Evolutionary conservation across 495 filamentous ascomycete species (phyloP), one percentile per base, ranked within the genome.

Genomic region (Aspergillus sclerotioniger): DNA sequence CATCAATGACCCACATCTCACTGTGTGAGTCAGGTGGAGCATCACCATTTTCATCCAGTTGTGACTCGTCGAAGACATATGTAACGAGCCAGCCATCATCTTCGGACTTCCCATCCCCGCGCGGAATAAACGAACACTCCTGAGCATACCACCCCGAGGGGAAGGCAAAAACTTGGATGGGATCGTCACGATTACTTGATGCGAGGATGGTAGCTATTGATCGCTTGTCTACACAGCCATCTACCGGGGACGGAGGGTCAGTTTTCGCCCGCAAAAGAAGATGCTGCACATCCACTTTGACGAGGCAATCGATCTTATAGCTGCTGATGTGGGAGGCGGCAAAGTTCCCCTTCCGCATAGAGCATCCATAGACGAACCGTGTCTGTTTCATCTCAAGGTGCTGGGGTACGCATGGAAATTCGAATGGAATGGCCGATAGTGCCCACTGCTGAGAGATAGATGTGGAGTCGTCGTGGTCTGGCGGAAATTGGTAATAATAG

Each of bases 1-100:
- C 85, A 62, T 87, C 77, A 51, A 88, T 76, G 31, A 89, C 71
- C 85, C 86, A 89, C n/a, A 88, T 69, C 70, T 88, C 84, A 19
- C 77, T 80, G 33, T 60, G 72, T 0, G 85, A 77, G 8, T 62
- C 62, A 0, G 66, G 60, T 5, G 46, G 45, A 51, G 72, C 78
- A 32, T 78, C 65, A 0, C 81, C 82, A 17, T 72, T 44, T 8
- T 61, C 64, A 50, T 77, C 67, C 2, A 87, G 69, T 63, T 87
- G 84, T 0, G 60, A 58, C 59, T 83, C 81, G 58, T 82, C 82
- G 64, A 86, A 87, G 6, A 82, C 82, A 64, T 84, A 87, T 50
- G 76, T 82, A 13, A 87, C 73, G 9, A 87, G 71, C 72, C 73
- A 87, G 8, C 84, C 84, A 53, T 85, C 82, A 63, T 87, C 84